A percentile compares a stretch with the other conserved stretches of the same genome.
Conservation (phyloP, 805 yeast species). For the Metschnikowia koreensis region DNA sequence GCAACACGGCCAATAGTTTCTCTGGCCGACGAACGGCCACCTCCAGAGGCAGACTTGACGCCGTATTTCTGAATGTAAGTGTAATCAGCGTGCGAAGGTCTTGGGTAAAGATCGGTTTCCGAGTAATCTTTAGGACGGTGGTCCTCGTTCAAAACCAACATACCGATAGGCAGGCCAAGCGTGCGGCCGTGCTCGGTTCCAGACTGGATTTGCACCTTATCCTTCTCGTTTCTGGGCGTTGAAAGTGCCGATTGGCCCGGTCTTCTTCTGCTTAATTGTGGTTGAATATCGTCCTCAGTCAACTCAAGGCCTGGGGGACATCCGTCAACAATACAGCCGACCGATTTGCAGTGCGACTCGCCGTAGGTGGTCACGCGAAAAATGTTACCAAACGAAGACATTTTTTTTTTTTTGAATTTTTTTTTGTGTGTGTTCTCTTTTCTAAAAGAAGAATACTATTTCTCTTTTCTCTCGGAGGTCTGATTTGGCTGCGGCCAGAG, state of each 20-base stretch:
- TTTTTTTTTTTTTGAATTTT: constrained; percentile 11
- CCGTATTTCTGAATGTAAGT: constrained; percentile 92
- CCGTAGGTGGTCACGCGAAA: constrained; percentile 90
- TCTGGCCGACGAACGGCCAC: constrained; percentile 96
- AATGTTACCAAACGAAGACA: constrained; percentile 44
- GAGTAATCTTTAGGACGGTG: constrained; percentile 96
- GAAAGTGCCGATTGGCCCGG: constrained; percentile 93
- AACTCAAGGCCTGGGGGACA: constrained; percentile 93
- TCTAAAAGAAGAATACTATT: too few species aligned
- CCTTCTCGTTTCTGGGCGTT: constrained; percentile 96
- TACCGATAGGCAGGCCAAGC: constrained; percentile 92
- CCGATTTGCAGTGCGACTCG: constrained; percentile 95
- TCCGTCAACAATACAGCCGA: constrained; percentile 98
- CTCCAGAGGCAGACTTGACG: constrained; percentile 90
- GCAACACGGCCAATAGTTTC: constrained; percentile 99
- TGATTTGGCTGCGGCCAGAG: too few species aligned
- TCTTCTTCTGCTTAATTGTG: constrained; percentile 93
- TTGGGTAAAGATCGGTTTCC: constrained; percentile 92
- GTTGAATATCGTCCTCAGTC: constrained; percentile 86
- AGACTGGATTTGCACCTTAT: constrained; percentile 85
- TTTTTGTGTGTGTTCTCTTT: neutral
- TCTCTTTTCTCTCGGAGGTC: too few species aligned
- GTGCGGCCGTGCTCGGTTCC: constrained; percentile 92
- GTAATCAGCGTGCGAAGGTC: constrained; percentile 98
- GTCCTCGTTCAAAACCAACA: constrained; percentile 91